A percentile compares a stretch with the other conserved stretches of the same genome.
Evolutionary conservation across 257 asterid species (phyloP).

Genomic region (Ligustrum vulgare): DNA sequence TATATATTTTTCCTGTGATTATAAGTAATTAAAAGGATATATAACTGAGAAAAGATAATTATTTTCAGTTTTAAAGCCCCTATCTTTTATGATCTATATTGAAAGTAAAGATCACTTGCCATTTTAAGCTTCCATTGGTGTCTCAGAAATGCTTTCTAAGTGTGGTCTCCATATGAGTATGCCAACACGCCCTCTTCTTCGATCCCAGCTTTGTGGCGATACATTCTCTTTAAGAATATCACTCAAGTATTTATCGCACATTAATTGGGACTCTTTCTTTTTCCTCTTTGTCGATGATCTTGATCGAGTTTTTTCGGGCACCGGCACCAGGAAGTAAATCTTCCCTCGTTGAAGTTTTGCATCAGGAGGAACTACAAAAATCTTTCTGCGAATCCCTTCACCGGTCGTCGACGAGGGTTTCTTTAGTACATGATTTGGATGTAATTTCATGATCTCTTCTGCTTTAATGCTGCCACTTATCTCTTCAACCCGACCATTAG

Average conservation of each 20-base stretch:
- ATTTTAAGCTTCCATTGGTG: constrained; percentile 43
- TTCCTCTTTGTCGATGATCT: constrained; percentile 40
- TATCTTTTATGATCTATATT: too few species aligned
- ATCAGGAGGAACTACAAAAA: constrained; percentile 71
- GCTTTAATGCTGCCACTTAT: constrained; percentile 65
- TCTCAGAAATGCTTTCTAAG: constrained; percentile 80
- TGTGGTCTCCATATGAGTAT: constrained; percentile 95
- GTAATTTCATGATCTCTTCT: constrained; percentile 64
- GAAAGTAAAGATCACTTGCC: constrained; percentile 14
- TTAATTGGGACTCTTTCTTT: constrained; percentile 37
- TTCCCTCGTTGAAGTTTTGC: constrained; percentile 83
- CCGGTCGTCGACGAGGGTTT: constrained; percentile 62
- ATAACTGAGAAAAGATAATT: neutral
- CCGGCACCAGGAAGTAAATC: constrained; percentile 86
- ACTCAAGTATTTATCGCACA: constrained; percentile 66
- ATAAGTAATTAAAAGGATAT: constrained; percentile 36
- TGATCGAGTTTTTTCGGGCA: constrained; percentile 45
- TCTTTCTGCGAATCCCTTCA: constrained; percentile 54
- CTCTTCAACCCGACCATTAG: constrained; percentile 82
- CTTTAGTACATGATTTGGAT: constrained; percentile 86
- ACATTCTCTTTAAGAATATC: constrained; percentile 79
- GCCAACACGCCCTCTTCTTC: constrained; percentile 77
- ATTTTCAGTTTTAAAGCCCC: neutral
- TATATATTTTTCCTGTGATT: constrained; percentile 24
- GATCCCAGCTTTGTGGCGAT: constrained; percentile 67